Evolutionary conservation across 1,284 basidiomycete genomes (phyloP), one percentile per base, ranked within the genome.

Genomic region (Trichosporon sp.): DNA sequence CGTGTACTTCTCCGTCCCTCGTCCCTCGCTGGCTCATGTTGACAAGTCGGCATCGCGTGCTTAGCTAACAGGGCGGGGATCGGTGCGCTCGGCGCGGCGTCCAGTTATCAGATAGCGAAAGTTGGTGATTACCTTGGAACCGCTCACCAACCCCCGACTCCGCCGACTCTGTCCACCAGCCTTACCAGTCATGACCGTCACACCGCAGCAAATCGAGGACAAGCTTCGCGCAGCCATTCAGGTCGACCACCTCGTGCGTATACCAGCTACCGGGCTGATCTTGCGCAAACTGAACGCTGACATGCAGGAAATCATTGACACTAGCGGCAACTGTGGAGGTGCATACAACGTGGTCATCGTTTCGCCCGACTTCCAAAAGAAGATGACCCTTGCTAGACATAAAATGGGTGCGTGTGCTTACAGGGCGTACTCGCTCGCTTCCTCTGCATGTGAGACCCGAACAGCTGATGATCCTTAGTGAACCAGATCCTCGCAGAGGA

Each of bases 271-370:
- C n/a, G n/a, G n/a, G n/a, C 19, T 33, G 2, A 44, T 27, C 40
- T 21, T 2, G 6, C 40, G 3, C 19, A n/a, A 7, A 10, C 36
- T 8, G 16, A 16, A 14, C 13, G 37, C 65, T 65, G 37, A 67
- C 62, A 23, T 25, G 1, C 60, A 69, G 68, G 68, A 69, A 31
- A 69, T 69, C 32, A 60, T 58, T 25, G 68, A 69, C 68, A 80
- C 78, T 0, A 80, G 78, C 2, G 79, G 77, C 23, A 80, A 80
- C 63, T 80, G 79, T 69, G 79, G 79, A 14, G 74, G 73, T n/a
- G 78, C 77, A 4, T 80, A 74, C 57, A 75, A 76, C 4, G 69
- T 79, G 32, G 73, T 72, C 7, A 72, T 80, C 34, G 79, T 80
- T 5, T 79, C 79, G 23, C 73, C 74, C 7, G 74, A 74, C 64